Evolutionary conservation across 2,329 filamentous ascomycete species (phyloP), one percentile per base, ranked within the genome.

Genomic region (Ascochyta viciae-villosae): DNA sequence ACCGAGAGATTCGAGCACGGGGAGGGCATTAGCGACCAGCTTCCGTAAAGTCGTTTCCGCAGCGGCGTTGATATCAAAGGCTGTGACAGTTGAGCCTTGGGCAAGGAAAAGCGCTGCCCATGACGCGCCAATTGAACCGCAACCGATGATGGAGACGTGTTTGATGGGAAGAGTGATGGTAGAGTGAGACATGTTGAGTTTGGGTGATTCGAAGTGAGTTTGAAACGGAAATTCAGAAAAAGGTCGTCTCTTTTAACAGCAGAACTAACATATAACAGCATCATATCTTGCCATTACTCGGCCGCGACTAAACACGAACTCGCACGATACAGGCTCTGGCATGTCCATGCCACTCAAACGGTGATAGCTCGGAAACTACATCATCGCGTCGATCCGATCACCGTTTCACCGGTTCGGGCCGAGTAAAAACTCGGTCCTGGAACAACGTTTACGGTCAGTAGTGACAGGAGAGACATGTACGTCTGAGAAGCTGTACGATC

Each of bases 91-190:
- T n/a, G 75, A 58, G 19, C 76, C 76, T 42, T 72, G 68, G 4
- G 76, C 67, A 0, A 78, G 67, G 45, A 78, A 78, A 0, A 79
- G 65, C 9, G 74, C 74, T 2, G 77, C 74, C 78, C 79, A 81
- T 10, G 72, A 76, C 16, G 76, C 73, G 15, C 76, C 77, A 16
- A 79, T 79, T 13, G 74, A 67, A 5, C 77, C 76, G 26, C 68
- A 73, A 9, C 76, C 76, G 38, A 78, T 71, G 4, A 78, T 65
- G 41, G 64, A 65, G n/a, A 74, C 61, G 6, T 57, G 47, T 22
- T 53, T 49, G 8, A 60, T 54, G 4, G 49, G 46, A 15, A 31
- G 16, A 3, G 34, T 27, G 24, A 13, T 46, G 0, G 52, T 40
- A 16, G 45, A 48, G 33, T 44, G 43, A 43, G 49, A 33, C 54